Base-by-base conservation (phyloP, 1,284 basidiomycete genomes). In the Vanrija pseudolonga region DNA sequence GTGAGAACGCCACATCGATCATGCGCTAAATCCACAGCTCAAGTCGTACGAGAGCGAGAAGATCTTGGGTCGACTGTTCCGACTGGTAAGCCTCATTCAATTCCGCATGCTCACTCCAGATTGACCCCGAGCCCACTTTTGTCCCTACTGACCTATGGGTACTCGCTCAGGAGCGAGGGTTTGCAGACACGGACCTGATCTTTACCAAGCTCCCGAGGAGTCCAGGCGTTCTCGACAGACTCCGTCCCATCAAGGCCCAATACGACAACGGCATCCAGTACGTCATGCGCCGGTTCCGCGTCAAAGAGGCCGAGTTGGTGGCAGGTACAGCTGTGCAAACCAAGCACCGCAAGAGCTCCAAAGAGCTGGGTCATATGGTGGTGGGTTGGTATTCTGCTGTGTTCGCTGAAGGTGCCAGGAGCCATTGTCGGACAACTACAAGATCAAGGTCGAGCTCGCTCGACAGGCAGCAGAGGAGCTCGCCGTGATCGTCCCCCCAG, bases 31-130 rank as follows among this genome's bases (percentile, higher is more conserved):
- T 2, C 1, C 14, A 4, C 32, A 32, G 32, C 32, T 12, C 32
- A 56, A 53, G 24, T 60, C 55, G 0, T 74, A 68, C 53, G 45
- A 47, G 18, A 75, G 65, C 51, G 26, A 51, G 6, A 68, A 69
- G 45, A 66, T 77, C 28, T 60, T 77, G 1, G 75, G 75, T 7
- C 47, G 62, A 37, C 54, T 76, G 4, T 77, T 75, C 67, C 60
- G 70, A 5, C 50, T 69, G 14, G 73, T 73, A 19, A 47, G 65
- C 57, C 14, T 23, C 24, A 11, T 24, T 3, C 4, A 3, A 6
- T 3, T 23, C 5, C 15, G n/a, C 43, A 12, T n/a, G 6, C 47
- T 53, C 20, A 47, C 43, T 3, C 0, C 49, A 71, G 67, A 67
- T 74, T 15, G 59, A 67, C 38, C 56, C 65, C 1, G 66, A 67